Base-by-base conservation (phyloP, 2,329 filamentous ascomycete genomes). In the Teratosphaeria pseudoeucalypti region DNA sequence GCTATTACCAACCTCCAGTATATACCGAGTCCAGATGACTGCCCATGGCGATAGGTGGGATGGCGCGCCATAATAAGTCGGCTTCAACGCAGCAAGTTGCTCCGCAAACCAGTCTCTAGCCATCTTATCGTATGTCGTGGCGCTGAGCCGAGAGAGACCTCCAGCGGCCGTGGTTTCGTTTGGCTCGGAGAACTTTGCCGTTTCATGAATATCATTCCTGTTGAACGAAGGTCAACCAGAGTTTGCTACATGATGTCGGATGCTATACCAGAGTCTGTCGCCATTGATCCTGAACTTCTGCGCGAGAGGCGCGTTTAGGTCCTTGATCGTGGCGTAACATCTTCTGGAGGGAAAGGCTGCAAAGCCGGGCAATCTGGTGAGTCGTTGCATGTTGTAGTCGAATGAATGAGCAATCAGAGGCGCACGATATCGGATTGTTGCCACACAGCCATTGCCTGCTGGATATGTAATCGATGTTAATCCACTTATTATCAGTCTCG, bases 21-120 rank as follows among this genome's bases (percentile, higher is more conserved):
- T 66, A 63, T 16, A 67, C 63, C 11, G 68, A 69, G 56, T 64
- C 62, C 10, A 65, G 57, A 53, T 65, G 63, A 9, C 47, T 58
- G n/a, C 63, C 63, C 60, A 68, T 67, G 6, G 61, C 67, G 55
- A 69, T 67, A n/a, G 67, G 67, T n/a, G 65, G 61, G 34, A 68
- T 62, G 12, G 39, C 58, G 55, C 62, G 10, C 61, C 58, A 19
- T 62, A 63, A 7, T 63, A 39, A 10, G n/a, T 66, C 37, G 37
- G 37, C 34, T 32, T 32, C 6, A 67, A 55, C 6, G 57, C 58
- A 19, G 60, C 55, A 39, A 64, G 56, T 53, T 66, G 61, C 12
- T 65, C 61, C 26, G 55, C 39, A 57, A 68, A 67, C 66, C 66
- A 68, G 52, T 67, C 66, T 39, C 67, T 61, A 16, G 63, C 65